Evolutionary conservation across 176 grass and related monocot genomes (phyloP).

Genomic region (Elymus sibiricus): DNA sequence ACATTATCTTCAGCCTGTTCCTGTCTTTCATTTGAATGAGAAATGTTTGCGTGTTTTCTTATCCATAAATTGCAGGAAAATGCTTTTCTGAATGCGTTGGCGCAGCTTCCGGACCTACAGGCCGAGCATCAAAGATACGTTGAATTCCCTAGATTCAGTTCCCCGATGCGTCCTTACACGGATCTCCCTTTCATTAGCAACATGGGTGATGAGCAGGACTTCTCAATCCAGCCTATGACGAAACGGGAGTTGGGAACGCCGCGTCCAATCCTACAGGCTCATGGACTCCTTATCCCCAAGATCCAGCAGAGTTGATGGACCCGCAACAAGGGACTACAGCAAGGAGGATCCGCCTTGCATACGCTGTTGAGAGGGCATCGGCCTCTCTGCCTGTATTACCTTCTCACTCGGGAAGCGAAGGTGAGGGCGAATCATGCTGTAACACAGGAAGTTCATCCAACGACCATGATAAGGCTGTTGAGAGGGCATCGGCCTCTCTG

Average conservation of each 20-base stretch:
- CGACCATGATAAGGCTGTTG: not conserved
- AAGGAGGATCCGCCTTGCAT: conserved; percentile 43
- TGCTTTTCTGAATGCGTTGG: not conserved
- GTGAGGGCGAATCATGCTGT: conserved; percentile 12
- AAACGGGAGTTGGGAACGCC: not conserved
- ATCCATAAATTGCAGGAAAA: not conserved
- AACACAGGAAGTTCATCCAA: conserved; percentile 7
- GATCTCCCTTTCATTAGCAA: conserved; percentile 43
- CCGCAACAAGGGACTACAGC: conserved; percentile 23
- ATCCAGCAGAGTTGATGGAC: not conserved
- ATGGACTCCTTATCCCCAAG: too few relatives aligned
- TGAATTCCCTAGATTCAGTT: conserved; percentile 32
- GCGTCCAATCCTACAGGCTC: not conserved
- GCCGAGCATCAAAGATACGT: conserved; percentile 6
- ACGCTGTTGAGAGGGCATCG: conserved; percentile 19
- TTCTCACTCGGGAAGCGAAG: conserved; percentile 3
- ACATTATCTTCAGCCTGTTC: not conserved
- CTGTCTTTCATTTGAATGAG: not conserved
- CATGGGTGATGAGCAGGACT: not conserved
- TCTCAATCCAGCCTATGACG: conserved; percentile 6
- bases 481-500: conserved; percentile 19
- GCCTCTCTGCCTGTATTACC: conserved; percentile 4
- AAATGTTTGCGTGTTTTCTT: not conserved
- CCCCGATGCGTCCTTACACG: conserved; percentile 48
- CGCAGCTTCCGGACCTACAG: conserved; percentile 22